Evolutionary conservation across 257 asterid species (phyloP).

Genomic region (Solanum rostratum): DNA sequence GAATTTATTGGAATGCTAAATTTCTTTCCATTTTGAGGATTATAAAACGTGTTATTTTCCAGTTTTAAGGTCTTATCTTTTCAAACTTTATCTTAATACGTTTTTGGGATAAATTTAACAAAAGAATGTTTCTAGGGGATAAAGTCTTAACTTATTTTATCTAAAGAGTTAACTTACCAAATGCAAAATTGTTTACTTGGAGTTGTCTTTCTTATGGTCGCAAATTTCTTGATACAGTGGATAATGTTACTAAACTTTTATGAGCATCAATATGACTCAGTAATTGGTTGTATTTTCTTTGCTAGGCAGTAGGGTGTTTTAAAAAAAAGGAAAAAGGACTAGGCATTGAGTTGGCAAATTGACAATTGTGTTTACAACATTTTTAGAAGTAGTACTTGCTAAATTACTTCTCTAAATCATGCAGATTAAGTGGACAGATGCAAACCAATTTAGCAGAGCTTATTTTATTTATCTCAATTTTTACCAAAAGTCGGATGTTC

Average conservation of each 20-base stretch:
- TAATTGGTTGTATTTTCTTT: not conserved
- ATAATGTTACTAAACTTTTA: not conserved
- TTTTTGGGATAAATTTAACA: not conserved
- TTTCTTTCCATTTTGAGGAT: not conserved
- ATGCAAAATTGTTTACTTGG: not conserved
- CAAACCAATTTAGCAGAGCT: not conserved
- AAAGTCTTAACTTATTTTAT: not conserved
- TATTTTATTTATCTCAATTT: not conserved
- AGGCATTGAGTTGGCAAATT: not conserved
- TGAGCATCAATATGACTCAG: not conserved
- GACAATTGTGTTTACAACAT: not conserved
- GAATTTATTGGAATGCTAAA: not conserved
- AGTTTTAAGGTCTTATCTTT: not conserved
- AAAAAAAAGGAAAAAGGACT: not conserved
- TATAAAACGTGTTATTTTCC: not conserved
- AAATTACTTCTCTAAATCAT: not conserved
- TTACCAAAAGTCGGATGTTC: not conserved
- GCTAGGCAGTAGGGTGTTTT: not conserved
- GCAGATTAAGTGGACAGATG: not conserved
- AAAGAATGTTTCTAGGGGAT: not conserved
- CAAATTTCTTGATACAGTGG: not conserved
- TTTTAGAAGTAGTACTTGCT: not conserved
- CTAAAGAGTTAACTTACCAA: not conserved
- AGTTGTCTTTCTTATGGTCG: not conserved
- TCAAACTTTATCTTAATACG: not conserved